Base-by-base conservation (phyloP, 176 grass and related monocot species). In the Rhynchospora pubera region DNA sequence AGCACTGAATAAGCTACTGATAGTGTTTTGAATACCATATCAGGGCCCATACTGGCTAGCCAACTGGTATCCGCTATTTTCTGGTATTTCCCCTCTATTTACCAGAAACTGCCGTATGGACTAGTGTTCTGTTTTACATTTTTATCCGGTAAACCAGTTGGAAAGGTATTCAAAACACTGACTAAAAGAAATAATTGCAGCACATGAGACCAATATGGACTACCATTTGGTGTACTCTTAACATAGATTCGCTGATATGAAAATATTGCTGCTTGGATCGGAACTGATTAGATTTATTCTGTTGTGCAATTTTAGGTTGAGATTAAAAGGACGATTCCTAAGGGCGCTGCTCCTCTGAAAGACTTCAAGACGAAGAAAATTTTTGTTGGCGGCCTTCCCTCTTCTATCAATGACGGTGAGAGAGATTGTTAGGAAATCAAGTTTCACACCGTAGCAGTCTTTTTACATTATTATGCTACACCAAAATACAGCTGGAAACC, bases 361-460 rank as follows among this genome's bases (percentile, higher is more conserved):
- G 91, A 97, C 89, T 97, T 97, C 60, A 97, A 93, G 83, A 97
- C 93, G 19, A 91, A 89, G 81, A 97, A 97, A 76, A 89, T 97
- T 51, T 97, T 97, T 89, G 93, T 93, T 81, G 93, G 93, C 59
- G 93, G 93, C 72, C 86, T 97, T 46, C 89, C 85, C 50, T 72
- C 89, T 34, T 79, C 85, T 86, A 77, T 97, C 22, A 91, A 78
- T 86, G 93, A 97, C 53, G 91, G 93, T 97, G 48, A 76, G 72
- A 76, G 72, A 68, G 13, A 51, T 24, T 55, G 13, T 53, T 76
- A 76, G 7, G 48, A 32, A 30, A 76, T 76, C 2, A 30, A 11
- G 9, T 76, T 76, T 76, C 12, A 55, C 47, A 28, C 53, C 53
- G 23, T 76, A 28, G 53, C 53, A 23, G 72, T 76, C 23, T 30